These are phyloP conservation scores for Teunomyces barrocoloradensis DNA, from an alignment of 805 yeast genomes.

Conservation along the genomic window DNA sequence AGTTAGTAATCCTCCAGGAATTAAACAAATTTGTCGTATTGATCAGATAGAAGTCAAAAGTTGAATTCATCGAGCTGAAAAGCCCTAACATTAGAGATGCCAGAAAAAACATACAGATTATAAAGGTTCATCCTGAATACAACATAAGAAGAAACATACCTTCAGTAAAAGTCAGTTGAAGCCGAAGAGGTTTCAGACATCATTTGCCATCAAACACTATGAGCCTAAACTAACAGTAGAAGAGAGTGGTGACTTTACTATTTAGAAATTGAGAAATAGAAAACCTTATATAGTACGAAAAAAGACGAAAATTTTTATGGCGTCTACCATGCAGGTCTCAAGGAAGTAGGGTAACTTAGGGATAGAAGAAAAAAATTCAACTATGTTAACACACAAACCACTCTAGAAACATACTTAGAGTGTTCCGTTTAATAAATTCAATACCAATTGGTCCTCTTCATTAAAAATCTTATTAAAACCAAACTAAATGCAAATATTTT, in stretches of 20 bases:
- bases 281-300: neutral
- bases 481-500: neutral
- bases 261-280: neutral
- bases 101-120: conserved; percentile 64
- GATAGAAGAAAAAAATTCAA: neutral
- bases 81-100: conserved; percentile 91
- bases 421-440: too few species aligned
- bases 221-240: conserved; percentile 1
- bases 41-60: conserved; percentile 67
- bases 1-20: neutral
- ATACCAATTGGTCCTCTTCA: too few species aligned
- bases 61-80: conserved; percentile 76
- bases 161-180: neutral
- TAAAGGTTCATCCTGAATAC: conserved; percentile 36
- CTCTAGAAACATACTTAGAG: too few species aligned
- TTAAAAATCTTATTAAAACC: neutral
- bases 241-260: neutral
- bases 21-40: neutral
- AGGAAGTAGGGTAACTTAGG: neutral
- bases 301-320: neutral
- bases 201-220: neutral
- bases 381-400: neutral
- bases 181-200: neutral
- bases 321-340: neutral
- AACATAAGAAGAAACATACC: neutral